Base-by-base conservation (phyloP, 768 basidiomycete genomes). In the Kwoniella sp. region DNA sequence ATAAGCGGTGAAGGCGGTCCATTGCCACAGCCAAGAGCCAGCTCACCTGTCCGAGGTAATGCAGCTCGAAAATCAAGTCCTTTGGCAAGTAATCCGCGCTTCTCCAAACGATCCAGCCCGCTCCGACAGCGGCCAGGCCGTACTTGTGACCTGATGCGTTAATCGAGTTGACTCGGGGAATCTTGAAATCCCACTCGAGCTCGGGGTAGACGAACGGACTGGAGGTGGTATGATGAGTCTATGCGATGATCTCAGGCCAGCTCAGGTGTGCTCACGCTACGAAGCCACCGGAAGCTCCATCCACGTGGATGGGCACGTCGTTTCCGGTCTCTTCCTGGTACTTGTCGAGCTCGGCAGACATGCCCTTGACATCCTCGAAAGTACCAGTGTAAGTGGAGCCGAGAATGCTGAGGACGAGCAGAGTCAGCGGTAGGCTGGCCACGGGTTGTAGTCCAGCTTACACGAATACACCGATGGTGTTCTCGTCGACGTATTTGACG, bases 301-400 rank as follows among this genome's bases (percentile, higher is more conserved):
- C 83, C 25, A 82, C 84, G 53, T 79, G 79, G 48, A 86, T 84
- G 19, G 80, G 78, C 27, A 79, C 76, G 41, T 69, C 71, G 55
- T 69, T 75, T n/a, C 79, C 79, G 0, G 77, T 80, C 55, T 73
- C 62, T 17, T 42, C 68, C 58, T 84, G 76, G 55, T 82, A 76
- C 47, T 75, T 78, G 76, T 79, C 78, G 71, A 89, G 59, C 48
- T 64, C 63, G 34, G 84, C 83, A 1, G 85, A 78, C 83, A 95
- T 87, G 69, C 85, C 87, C 69, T 87, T 81, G 27, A 95, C 90
- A 11, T 85, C 83, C 63, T 93, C 91, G 63, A 79, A 82, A 60
- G 77, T 78, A n/a, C 79, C 81, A 5, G 81, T 82, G 59, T 78
- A 79, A 22, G 79, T 80, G 11, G 74, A 75, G 59, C 73, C 69